Base-by-base conservation (phyloP, 2,329 filamentous ascomycete species). In the Arthrinium phaeospermum region DNA sequence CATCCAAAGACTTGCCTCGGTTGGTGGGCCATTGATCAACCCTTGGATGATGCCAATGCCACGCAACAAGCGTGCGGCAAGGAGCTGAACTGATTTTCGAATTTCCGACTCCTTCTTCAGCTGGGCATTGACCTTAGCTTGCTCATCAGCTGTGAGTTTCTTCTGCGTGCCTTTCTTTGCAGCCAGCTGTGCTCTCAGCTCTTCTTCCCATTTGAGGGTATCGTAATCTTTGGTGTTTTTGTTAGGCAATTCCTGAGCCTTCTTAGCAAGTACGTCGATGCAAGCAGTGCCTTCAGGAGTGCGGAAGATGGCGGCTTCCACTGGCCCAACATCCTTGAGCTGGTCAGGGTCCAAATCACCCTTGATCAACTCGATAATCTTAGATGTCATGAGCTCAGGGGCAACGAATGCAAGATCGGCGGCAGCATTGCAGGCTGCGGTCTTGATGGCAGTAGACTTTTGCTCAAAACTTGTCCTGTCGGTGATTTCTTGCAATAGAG, bases 161-260 rank as follows among this genome's bases (percentile, higher is more conserved):
- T 95, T 96, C 77, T 94, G 91, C 73, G 93, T 90, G 0, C 96
- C 96, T 82, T 96, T 98, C 86, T 98, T 99, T 80, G 94, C 89
- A n/a, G 95, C 95, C 53, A 99, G 84, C 77, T 98, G 94, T 51
- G 91, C 88, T 72, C 95, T 89, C 10, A 99, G 87, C 75, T 99
- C 96, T 80, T 96, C 93, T 82, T 99, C 96, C 96, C 97, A 99
- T 82, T 98, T 98, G 53, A 98, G 83, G 1, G 94, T 97, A 77
- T 99, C 94, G 78, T 98, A 98, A 80, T 98, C 96, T 81, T 97
- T 98, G 68, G 91, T 92, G 78, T 94, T 98, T 84, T 98, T 98
- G 83, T 95, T 92, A 3, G 94, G 91, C 2, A 92, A 84, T 49
- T 87, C 85, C 73, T 90, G 90, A 72, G 91, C 86, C 80, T 97